These are phyloP conservation scores for Scopulariopsis brevicaulis DNA, from an alignment of 2,329 filamentous ascomycete genomes.

Conservation along the genomic window DNA sequence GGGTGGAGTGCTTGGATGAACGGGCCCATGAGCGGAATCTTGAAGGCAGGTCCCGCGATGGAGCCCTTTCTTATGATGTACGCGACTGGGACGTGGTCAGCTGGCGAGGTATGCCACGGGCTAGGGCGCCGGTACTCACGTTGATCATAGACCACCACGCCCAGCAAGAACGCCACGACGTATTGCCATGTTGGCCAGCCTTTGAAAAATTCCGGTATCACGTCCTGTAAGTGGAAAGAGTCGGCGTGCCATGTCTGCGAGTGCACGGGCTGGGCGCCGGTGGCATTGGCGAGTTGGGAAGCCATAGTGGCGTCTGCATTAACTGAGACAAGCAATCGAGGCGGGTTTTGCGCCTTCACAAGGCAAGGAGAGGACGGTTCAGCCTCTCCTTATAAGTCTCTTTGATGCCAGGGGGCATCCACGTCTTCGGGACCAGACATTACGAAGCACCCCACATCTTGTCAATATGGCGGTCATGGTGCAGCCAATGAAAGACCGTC, in stretches of 20 bases:
- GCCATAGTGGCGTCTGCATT: neutral
- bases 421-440: no score
- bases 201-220: neutral
- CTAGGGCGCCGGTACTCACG: conserved; percentile 9
- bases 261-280: neutral
- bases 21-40: conserved; percentile 61
- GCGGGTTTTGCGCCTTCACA: no score
- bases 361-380: no score
- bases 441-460: no score
- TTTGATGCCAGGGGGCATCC: no score
- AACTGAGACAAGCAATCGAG: neutral
- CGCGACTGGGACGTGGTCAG: conserved; percentile 28
- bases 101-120: neutral
- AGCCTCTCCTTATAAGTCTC: no score
- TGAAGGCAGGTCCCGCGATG: conserved; percentile 52
- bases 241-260: neutral
- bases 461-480: no score
- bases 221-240: neutral
- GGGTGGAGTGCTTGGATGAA: conserved; percentile 67
- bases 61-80: conserved; percentile 51
- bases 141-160: conserved; percentile 27
- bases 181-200: conserved; percentile 18
- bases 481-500: no score
- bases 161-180: conserved; percentile 17
- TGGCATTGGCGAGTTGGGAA: neutral